Evolutionary conservation across 2,329 filamentous ascomycete species (phyloP), one percentile per base, ranked within the genome.

Genomic region (Phaeosphaeriaceae sp.): DNA sequence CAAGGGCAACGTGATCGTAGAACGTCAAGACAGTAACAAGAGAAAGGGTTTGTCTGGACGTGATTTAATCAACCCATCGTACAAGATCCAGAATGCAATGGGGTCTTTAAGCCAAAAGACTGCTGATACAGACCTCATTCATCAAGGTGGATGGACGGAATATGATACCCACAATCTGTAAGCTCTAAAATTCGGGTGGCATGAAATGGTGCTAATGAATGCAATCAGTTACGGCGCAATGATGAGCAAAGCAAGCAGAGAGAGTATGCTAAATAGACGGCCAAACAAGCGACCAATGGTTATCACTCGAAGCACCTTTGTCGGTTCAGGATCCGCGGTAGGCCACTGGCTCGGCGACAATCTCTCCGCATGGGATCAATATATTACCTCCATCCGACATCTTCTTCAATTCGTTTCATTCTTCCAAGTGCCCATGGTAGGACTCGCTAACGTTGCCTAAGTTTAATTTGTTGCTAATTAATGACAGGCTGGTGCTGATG

Each of bases 231-330:
- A 89, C 66, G 89, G 89, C 1, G 82, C 83, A 52, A 80, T 90
- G 86, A 92, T 92, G 88, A 87, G 85, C 9, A 74, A 79, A 16
- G 75, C 83, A 7, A 88, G 86, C 1, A 80, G 83, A 40, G 72
- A 80, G n/a, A 86, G 88, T 4, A 88, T 92, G 87, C 72, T 84
- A 8, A 74, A 78, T n/a, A 81, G 87, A n/a, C 82, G 87, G 0
- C 87, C 88, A 0, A 68, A 72, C 1, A 76, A 84, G 11, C 81
- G 88, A 0, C 87, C 89, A 1, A 66, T 92, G 57, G 77, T 92
- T 46, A 90, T 93, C 60, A 90, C 88, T 0, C 84, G 89, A n/a
- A 87, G 84, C 36, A 92, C 88, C 0, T 92, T 89, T 65, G 83
- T 87, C 12, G 89, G 89, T 6, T 86, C 87, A 1, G 89, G 89